phyloP scores from a whole-genome alignment of 495 filamentous ascomycete species.

The Aspergillus panamensis region DNA sequence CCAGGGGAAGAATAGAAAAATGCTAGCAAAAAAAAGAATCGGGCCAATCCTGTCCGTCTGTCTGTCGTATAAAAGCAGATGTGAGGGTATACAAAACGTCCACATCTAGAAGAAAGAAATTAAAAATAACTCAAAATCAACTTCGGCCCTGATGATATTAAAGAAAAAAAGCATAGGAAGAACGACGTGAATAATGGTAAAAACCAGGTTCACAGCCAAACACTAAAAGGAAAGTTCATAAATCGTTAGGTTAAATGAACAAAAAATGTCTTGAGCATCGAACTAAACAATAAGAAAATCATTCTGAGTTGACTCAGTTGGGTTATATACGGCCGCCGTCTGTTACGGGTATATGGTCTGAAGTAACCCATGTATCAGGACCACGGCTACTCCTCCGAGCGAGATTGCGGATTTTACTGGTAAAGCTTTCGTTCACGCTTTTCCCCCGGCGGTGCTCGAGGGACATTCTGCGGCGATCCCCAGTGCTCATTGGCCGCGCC shows the following conservation, averaged over 20 bases:
- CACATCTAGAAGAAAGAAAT: neutral
- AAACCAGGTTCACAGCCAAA: neutral
- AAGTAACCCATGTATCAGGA: constrained; percentile 31
- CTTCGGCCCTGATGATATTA: too few species aligned
- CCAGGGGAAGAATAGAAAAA: neutral
- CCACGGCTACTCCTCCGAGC: constrained; percentile 69
- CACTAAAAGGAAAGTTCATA: neutral
- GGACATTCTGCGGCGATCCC: constrained; percentile 37
- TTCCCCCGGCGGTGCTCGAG: constrained; percentile 62
- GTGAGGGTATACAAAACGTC: constrained; percentile 22
- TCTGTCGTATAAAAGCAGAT: neutral
- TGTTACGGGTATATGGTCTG: constrained; percentile 33
- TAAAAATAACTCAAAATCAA: too few species aligned
- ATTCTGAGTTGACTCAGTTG: neutral
- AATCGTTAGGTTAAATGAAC: neutral
- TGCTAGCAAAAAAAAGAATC: neutral
- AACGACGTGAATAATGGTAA: neutral
- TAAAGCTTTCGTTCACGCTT: constrained; percentile 64
- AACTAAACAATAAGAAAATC: neutral
- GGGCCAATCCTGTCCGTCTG: neutral
- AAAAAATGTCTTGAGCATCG: neutral
- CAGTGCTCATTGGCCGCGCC: constrained; percentile 18
- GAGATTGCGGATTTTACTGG: constrained; percentile 60
- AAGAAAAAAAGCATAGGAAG: neutral
- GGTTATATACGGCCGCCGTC: constrained; percentile 24